A percentile compares a stretch with the other conserved stretches of the same genome.
Evolutionary conservation across 192 early-diverging fungal species (phyloP).

Genomic region (Gryganskiella cystojenkinii): DNA sequence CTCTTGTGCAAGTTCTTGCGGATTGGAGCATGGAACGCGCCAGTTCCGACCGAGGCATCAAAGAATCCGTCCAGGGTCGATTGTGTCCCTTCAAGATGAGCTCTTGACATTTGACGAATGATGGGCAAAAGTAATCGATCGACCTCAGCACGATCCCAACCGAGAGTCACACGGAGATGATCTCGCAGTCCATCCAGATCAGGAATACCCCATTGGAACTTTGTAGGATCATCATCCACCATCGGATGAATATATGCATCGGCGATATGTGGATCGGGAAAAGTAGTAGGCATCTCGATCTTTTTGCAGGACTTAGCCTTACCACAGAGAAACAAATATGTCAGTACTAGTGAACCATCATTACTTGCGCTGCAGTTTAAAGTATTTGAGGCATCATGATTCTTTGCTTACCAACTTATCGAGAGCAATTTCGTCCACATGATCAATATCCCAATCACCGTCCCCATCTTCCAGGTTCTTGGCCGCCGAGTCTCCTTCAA

Average conservation of each 20-base stretch:
- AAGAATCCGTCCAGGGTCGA: slow-evolving; percentile 51
- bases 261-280: slow-evolving; percentile 82
- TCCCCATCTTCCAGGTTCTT: slow-evolving; percentile 14
- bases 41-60: slow-evolving; percentile 34
- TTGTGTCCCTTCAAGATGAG: slow-evolving; percentile 45
- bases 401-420: slow-evolving; percentile 51
- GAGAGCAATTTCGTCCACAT: slow-evolving; percentile 54
- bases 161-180: slow-evolving; percentile 69
- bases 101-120: slow-evolving; percentile 63
- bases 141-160: slow-evolving; percentile 72
- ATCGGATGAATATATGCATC: slow-evolving; percentile 85
- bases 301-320: slow-evolving; percentile 72
- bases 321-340: neutral
- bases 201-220: slow-evolving; percentile 80
- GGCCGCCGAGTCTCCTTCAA: neutral
- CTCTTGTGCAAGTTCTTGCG: slow-evolving; percentile 51
- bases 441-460: slow-evolving; percentile 53
- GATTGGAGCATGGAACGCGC: slow-evolving; percentile 11
- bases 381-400: too few species aligned
- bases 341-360: too few species aligned
- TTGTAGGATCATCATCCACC: slow-evolving; percentile 69
- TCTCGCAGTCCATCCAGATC: slow-evolving; percentile 73
- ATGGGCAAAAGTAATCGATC: slow-evolving; percentile 80
- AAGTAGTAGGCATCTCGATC: slow-evolving; percentile 75
- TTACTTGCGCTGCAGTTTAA: too few species aligned